Evolutionary conservation across 305 asterid genomes (phyloP), one percentile per base, ranked within the genome.

Genomic region (Plantago rigida): DNA sequence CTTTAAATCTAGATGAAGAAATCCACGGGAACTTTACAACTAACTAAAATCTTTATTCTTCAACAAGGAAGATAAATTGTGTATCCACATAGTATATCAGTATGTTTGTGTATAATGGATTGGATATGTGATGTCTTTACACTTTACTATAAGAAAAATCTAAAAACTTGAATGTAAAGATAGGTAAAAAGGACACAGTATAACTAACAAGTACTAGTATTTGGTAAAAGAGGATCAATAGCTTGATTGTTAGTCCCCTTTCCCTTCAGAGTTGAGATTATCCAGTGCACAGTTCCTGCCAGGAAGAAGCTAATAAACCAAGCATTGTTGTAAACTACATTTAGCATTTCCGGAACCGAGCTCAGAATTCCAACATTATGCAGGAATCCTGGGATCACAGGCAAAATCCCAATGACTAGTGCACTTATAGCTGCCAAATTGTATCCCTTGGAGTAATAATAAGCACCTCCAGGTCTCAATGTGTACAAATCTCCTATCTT

Each of bases 361-460:
- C 68, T 50, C 80, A 90, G 54, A 53, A 79, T 24, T 53, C 91
- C 95, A 62, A 90, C 71, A 59, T 85, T 90, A 0, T 78, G 73
- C 78, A 90, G 58, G 47, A 90, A 87, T 1, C 97, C 97, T 2
- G 97, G 97, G 59, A 90, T 58, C 59, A 90, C 97, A 9, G 95
- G 97, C 76, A 85, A 66, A 48, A 90, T 69, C 67, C 95, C 97
- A 0, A 81, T 0, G 1, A 85, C 5, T 78, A 90, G 60, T 3
- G 95, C 85, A 29, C 65, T 62, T 10, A 90, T 41, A 1, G 97
- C 91, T 0, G 72, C 79, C 71, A 83, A 68, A 70, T 90, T 90
- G 59, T 69, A 81, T 8, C 97, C 97, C 19, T 77, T 79, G 2
- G 52, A 51, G 65, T 90, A 87, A 65, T 83, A 87, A 47, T 87